Percentiles rank a stretch among this genome's conserved stretches.
These are phyloP conservation scores for Pyrenochaeta sp. DNA, from an alignment of 2,329 filamentous ascomycete species.

Conservation along the genomic window DNA sequence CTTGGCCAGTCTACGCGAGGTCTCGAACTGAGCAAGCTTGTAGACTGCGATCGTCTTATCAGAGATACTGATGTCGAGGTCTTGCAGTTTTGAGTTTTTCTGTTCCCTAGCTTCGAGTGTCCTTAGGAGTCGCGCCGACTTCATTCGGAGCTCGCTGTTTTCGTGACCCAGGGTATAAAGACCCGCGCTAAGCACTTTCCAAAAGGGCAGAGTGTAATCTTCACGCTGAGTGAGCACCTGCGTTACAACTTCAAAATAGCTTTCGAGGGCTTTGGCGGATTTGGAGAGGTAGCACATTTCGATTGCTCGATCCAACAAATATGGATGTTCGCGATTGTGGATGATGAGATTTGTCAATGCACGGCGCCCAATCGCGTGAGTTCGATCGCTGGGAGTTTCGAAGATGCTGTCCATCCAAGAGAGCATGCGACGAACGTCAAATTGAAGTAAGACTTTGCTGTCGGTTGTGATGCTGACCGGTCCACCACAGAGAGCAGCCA, in stretches of 20 bases:
- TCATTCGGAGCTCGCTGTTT: slow-evolving; percentile 85
- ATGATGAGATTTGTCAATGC: slow-evolving; percentile 89
- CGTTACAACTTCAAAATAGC: slow-evolving; percentile 92
- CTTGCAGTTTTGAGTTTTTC: slow-evolving; percentile 89
- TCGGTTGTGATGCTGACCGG: slow-evolving; percentile 89
- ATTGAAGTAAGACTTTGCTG: slow-evolving; percentile 84
- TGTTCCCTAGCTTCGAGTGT: slow-evolving; percentile 83
- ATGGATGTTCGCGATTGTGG: slow-evolving; percentile 86
- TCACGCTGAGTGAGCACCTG: slow-evolving; percentile 83
- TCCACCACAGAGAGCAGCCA: slow-evolving; percentile 87
- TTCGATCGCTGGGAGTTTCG: slow-evolving; percentile 86
- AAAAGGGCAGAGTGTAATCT: slow-evolving; percentile 86
- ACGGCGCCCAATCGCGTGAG: slow-evolving; percentile 86
- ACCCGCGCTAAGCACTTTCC: slow-evolving; percentile 87
- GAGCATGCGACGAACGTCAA: slow-evolving; percentile 91
- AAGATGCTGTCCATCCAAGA: slow-evolving; percentile 97
- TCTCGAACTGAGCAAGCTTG: slow-evolving; percentile 96
- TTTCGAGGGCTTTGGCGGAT: slow-evolving; percentile 82
- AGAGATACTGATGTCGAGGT: slow-evolving; percentile 97
- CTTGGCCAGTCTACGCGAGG: slow-evolving; percentile 86
- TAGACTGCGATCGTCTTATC: slow-evolving; percentile 99
- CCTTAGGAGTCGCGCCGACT: slow-evolving; percentile 81
- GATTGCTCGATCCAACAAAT: slow-evolving; percentile 88
- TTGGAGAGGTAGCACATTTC: slow-evolving; percentile 88
- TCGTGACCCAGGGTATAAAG: slow-evolving; percentile 94